Conservation (phyloP, 495 filamentous ascomycete species). For the Hypoxylon intermedium region DNA sequence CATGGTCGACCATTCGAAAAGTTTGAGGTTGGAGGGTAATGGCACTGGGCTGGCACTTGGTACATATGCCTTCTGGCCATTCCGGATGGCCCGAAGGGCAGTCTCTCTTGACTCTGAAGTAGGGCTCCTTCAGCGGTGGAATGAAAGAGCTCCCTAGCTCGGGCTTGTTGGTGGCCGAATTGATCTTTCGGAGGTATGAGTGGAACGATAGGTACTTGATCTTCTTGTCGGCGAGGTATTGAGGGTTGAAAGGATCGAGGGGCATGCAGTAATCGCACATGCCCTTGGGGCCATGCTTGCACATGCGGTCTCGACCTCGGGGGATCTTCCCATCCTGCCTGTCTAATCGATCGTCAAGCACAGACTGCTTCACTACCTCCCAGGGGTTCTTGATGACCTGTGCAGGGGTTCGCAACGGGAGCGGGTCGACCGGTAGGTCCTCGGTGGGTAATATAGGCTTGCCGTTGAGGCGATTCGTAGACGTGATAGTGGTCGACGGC, state of each 20-base stretch:
- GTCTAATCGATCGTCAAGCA: conserved; percentile 84
- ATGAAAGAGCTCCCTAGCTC: conserved; percentile 93
- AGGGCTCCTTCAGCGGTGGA: conserved; percentile 92
- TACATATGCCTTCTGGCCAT: conserved; percentile 98
- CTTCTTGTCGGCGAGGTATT: conserved; percentile 90
- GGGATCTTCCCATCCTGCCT: conserved; percentile 92
- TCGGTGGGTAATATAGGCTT: conserved; percentile 74
- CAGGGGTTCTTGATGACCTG: conserved; percentile 84
- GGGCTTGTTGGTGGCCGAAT: conserved; percentile 93
- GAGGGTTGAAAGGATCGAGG: conserved; percentile 87
- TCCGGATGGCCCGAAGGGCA: conserved; percentile 91
- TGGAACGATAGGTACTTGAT: conserved; percentile 99
- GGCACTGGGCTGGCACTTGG: conserved; percentile 96
- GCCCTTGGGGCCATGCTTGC: conserved; percentile 91
- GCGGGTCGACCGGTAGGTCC: conserved; percentile 66
- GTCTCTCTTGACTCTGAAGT: conserved; percentile 84
- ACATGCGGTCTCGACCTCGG: conserved; percentile 85
- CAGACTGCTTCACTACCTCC: conserved; percentile 87
- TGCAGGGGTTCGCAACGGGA: conserved; percentile 63
- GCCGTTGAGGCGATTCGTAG: conserved; percentile 76
- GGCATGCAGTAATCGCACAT: conserved; percentile 99
- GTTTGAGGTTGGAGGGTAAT: conserved; percentile 94
- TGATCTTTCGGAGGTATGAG: conserved; percentile 91
- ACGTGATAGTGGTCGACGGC: conserved; percentile 45
- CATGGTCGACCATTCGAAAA: conserved; percentile 98